A percentile compares a stretch with the other conserved stretches of the same genome.
phyloP scores from a whole-genome alignment of 192 early-diverging fungal species.

The Coemansia sp. region DNA sequence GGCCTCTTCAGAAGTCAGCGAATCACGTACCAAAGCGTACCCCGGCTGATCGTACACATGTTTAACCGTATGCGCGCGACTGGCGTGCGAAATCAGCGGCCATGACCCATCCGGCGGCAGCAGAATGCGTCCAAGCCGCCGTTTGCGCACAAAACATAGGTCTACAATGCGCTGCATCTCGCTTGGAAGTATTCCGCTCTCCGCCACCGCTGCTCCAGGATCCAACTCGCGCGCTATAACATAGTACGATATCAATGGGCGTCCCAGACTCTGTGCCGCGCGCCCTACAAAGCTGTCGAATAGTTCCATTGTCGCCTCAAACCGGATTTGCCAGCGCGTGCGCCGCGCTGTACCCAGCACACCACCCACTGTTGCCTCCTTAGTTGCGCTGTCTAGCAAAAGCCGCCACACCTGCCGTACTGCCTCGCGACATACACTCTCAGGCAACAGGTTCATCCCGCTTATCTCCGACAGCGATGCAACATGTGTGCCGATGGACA shows the following conservation, averaged over 20 bases:
- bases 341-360: conserved; percentile 44
- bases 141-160: conserved; percentile 50
- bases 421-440: conserved; percentile 44
- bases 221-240: conserved; percentile 47
- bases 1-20: conserved; percentile 59
- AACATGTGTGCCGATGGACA: conserved; percentile 41
- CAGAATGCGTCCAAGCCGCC: conserved; percentile 49
- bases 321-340: conserved; percentile 55
- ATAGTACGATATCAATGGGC: conserved; percentile 51
- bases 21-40: conserved; percentile 62
- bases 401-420: conserved; percentile 51
- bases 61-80: conserved; percentile 39
- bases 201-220: conserved; percentile 43
- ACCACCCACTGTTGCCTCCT: conserved; percentile 30
- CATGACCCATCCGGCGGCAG: conserved; percentile 67
- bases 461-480: conserved; percentile 49
- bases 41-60: conserved; percentile 46
- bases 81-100: conserved; percentile 73
- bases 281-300: conserved; percentile 52
- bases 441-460: conserved; percentile 40
- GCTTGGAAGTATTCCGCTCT: conserved; percentile 42
- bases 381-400: conserved; percentile 43
- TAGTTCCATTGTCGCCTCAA: conserved; percentile 50
- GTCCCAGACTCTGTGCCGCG: conserved; percentile 34
- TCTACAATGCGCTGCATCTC: conserved; percentile 54